These are phyloP conservation scores for Rhodotorula sp. DNA, from an alignment of 1,284 basidiomycete genomes.

Conservation along the genomic window DNA sequence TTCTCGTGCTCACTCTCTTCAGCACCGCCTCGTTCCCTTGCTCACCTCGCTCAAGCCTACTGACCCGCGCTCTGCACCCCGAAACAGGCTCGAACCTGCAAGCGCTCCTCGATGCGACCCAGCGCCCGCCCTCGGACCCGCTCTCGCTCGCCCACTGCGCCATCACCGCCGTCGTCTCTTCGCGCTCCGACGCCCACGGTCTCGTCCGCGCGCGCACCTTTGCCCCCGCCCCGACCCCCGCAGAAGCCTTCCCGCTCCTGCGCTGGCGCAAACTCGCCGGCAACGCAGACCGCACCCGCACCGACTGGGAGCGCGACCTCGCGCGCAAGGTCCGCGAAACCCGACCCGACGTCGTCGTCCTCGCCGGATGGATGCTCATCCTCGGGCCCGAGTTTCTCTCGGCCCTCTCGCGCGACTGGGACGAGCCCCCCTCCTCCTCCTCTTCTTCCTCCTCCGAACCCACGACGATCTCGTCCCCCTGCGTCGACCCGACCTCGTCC, in stretches of 20 bases:
- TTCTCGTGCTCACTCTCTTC: too few relatives aligned
- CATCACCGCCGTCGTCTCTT: constrained; percentile 85
- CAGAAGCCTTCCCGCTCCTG: constrained; percentile 79
- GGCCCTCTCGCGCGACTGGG: constrained; percentile 48
- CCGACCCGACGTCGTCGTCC: constrained; percentile 80
- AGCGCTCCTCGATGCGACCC: constrained; percentile 80
- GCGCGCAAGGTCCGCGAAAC: constrained; percentile 66
- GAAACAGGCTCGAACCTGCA: constrained; percentile 85
- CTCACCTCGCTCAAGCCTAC: background rate
- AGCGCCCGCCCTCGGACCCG: constrained; percentile 57
- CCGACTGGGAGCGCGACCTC: constrained; percentile 75
- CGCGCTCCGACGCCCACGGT: constrained; percentile 88
- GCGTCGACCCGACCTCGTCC: constrained; percentile 5
- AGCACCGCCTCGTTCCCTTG: too few relatives aligned
- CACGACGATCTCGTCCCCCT: background rate
- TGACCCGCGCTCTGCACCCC: background rate
- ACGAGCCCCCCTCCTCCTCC: constrained; percentile 13
- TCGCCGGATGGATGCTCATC: constrained; percentile 98
- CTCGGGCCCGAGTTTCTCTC: constrained; percentile 60
- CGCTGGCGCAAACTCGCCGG: constrained; percentile 75
- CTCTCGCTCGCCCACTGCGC: constrained; percentile 50
- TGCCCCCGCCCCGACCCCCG: constrained; percentile 64
- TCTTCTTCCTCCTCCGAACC: constrained; percentile 8
- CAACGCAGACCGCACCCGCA: background rate
- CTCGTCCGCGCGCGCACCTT: constrained; percentile 76